Evolutionary conservation across 2,329 filamentous ascomycete species (phyloP).

Genomic region (Aspergillus bombycis): DNA sequence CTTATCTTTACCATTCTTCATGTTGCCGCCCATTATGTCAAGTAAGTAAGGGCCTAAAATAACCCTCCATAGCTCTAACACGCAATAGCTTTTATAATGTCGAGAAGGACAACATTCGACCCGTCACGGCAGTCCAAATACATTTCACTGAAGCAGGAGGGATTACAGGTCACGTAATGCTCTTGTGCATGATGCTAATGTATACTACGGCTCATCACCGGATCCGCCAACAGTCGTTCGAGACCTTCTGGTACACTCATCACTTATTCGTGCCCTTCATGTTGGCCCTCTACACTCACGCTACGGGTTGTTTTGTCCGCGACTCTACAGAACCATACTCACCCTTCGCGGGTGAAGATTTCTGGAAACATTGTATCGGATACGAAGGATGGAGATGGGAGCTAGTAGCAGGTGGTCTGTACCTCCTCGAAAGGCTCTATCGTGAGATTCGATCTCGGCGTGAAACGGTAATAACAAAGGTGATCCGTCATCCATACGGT

Average conservation of each 20-base stretch:
- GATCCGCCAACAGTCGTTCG: slow-evolving; percentile 95
- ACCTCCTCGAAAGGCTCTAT: slow-evolving; percentile 85
- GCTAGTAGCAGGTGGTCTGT: slow-evolving; percentile 80
- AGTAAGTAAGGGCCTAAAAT: slow-evolving; percentile 58
- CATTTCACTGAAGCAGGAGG: slow-evolving; percentile 89
- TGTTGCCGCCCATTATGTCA: slow-evolving; percentile 85
- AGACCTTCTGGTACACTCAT: slow-evolving; percentile 99
- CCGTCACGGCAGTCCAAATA: slow-evolving; percentile 80
- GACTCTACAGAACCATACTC: slow-evolving; percentile 73
- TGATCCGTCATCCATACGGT: slow-evolving; percentile 95
- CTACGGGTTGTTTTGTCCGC: slow-evolving; percentile 93
- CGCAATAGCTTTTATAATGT: slow-evolving; percentile 86
- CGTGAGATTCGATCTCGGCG: slow-evolving; percentile 85
- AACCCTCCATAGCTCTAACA: slow-evolving; percentile 28
- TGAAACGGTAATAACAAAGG: slow-evolving; percentile 85
- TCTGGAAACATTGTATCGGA: slow-evolving; percentile 92
- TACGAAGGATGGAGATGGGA: slow-evolving; percentile 99
- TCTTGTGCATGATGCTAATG: slow-evolving; percentile 98
- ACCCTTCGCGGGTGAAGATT: slow-evolving; percentile 78
- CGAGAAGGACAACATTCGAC: slow-evolving; percentile 79
- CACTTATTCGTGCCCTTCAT: slow-evolving; percentile 98
- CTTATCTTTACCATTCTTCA: slow-evolving; percentile 81
- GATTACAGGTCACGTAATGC: slow-evolving; percentile 95
- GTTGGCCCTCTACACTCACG: slow-evolving; percentile 91
- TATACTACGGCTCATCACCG: slow-evolving; percentile 93